Evolutionary conservation across 768 basidiomycete species (phyloP), one percentile per base, ranked within the genome.

Genomic region (Suillus lakei): DNA sequence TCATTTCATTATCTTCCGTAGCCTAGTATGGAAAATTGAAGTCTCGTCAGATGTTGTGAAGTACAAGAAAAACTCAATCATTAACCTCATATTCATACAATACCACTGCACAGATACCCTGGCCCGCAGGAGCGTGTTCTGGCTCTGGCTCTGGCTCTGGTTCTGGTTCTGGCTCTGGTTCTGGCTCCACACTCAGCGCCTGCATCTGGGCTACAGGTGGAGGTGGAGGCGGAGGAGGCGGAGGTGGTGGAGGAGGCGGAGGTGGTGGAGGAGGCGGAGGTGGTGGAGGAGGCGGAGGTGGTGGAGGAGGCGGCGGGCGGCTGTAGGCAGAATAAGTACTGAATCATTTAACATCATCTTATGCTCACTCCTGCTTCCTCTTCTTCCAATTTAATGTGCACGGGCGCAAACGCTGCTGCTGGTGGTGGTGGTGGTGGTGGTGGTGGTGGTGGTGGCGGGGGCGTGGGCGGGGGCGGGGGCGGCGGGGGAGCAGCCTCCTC

Each of bases 1-100:
- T 76, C 81, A 98, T 88, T 74, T 98, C 96, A 71, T 95, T 95
- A 66, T 95, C 92, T 77, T 95, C 93, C 13, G 88, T 82, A 18
- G 91, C 92, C 88, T 91, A 63, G 28, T 9, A 48, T 58, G 16
- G 36, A 51, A 6, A 54, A 38, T 5, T 26, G 5, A n/a, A n/a
- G 26, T 15, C 23, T 26, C 1, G 38, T 58, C 38, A 53, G 41
- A 60, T 13, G 32, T 46, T 41, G 39, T n/a, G n/a, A 62, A 43
- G 26, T 13, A 6, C 12, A 18, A 39, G 15, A 4, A 34, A 60
- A 64, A 7, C 10, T 39, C 43, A 10, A 43, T 43, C 34, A 71
- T 53, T 32, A 9, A 89, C 85, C 72, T 92, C 91, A 69, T 96
- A 98, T 4, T 91, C 91, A 76, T 89, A 98, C 26, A 91, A 67